phyloP scores from a whole-genome alignment of 2,329 filamentous ascomycete species.

The Colletotrichum sansevieriae region DNA sequence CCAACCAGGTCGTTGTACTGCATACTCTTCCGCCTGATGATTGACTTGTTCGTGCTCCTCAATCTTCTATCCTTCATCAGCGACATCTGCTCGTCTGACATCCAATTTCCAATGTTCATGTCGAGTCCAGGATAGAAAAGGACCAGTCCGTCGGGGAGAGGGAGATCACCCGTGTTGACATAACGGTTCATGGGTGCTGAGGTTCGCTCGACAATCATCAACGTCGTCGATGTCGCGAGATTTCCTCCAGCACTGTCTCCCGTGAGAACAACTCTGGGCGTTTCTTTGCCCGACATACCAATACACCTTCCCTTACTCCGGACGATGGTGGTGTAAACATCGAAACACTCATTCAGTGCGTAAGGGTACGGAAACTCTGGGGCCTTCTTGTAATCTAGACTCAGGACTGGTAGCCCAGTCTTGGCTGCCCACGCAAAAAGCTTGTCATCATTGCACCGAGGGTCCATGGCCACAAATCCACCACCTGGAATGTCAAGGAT shows the following conservation, averaged over 20 bases:
- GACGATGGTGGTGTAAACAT: slow-evolving; percentile 57
- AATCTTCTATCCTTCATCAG: slow-evolving; percentile 87
- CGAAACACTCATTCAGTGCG: slow-evolving; percentile 63
- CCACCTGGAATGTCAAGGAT: slow-evolving; percentile 93
- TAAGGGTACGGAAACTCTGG: slow-evolving; percentile 65
- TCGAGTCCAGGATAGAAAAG: slow-evolving; percentile 92
- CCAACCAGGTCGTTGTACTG: slow-evolving; percentile 88
- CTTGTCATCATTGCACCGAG: slow-evolving; percentile 94
- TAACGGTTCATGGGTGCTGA: slow-evolving; percentile 64
- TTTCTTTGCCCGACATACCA: slow-evolving; percentile 55
- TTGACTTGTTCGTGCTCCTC: slow-evolving; percentile 81
- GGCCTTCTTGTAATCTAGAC: slow-evolving; percentile 81
- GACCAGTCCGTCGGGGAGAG: slow-evolving; percentile 83
- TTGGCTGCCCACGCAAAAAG: slow-evolving; percentile 92
- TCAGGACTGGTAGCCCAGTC: slow-evolving; percentile 88
- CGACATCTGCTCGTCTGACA: slow-evolving; percentile 98
- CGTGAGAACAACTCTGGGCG: slow-evolving; percentile 58
- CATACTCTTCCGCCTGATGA: slow-evolving; percentile 86
- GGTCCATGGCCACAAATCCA: slow-evolving; percentile 96
- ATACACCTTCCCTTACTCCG: slow-evolving; percentile 57
- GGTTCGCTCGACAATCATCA: slow-evolving; percentile 89
- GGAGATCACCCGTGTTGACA: slow-evolving; percentile 71
- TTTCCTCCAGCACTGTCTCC: slow-evolving; percentile 66
- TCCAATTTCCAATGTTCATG: slow-evolving; percentile 99
- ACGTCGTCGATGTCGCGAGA: slow-evolving; percentile 74